phyloP scores from a whole-genome alignment of 2,329 filamentous ascomycete genomes.

The Clonostachys rhizophaga region DNA sequence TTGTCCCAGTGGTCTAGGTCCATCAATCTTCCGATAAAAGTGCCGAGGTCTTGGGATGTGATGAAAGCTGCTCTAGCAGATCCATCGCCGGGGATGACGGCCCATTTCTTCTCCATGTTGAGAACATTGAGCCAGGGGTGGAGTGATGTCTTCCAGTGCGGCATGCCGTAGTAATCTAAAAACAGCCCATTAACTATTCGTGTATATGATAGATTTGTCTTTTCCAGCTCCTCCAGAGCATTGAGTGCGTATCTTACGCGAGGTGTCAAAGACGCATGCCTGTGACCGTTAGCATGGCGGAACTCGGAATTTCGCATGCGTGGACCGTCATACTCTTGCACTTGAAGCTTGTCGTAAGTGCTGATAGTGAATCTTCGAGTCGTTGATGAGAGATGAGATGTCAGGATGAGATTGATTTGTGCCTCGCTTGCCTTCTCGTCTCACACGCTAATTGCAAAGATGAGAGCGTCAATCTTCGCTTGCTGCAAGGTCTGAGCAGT shows the following conservation, averaged over 20 bases:
- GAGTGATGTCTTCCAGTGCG: constrained; percentile 8
- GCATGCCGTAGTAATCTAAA: constrained; percentile 17
- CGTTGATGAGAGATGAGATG: constrained; percentile 2
- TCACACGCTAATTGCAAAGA: constrained; percentile 11
- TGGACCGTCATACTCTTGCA: constrained; percentile 5
- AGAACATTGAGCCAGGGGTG: constrained; percentile 13
- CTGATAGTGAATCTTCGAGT: constrained; percentile 11
- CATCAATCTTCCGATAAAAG: constrained; percentile 9
- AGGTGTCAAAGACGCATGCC: constrained; percentile 10
- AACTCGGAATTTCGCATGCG: too few relatives aligned
- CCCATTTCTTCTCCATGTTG: constrained; percentile 14
- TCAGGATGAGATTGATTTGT: constrained; percentile 9
- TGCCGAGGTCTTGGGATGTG: constrained; percentile 11
- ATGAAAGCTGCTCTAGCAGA: constrained; percentile 8
- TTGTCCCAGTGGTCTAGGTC: constrained; percentile 5
- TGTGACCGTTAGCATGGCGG: not conserved
- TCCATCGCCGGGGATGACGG: constrained; percentile 8
- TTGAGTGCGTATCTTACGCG: constrained; percentile 12
- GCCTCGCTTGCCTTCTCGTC: constrained; percentile 7
- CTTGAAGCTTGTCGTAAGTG: constrained; percentile 12
- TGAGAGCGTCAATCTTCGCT: not conserved
- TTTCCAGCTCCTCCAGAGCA: constrained; percentile 6
- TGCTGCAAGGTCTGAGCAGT: not conserved
- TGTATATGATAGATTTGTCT: constrained; percentile 4
- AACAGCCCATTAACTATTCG: constrained; percentile 14